Evolutionary conservation across 345 rosid genomes (phyloP), one percentile per base, ranked within the genome.

Genomic region (Populus ilicifolia): DNA sequence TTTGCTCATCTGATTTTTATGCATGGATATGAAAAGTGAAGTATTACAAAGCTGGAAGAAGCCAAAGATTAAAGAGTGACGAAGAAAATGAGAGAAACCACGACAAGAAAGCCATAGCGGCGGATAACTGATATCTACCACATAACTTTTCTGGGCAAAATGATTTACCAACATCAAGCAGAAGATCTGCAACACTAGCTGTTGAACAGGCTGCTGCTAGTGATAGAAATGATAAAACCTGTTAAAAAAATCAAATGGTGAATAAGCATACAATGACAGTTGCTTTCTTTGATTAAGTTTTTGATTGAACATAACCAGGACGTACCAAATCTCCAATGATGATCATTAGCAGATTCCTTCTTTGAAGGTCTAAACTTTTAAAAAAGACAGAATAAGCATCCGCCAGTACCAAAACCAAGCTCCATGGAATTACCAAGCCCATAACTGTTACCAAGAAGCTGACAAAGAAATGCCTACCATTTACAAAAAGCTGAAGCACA

Each of bases 371-470:
- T 70, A 88, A 75, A 44, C 67, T 23, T 67, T 84, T 85, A 23
- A 88, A 25, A 23, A 86, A 78, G 41, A 88, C 81, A 8, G 87
- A 87, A 82, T 90, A 92, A 2, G 86, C 87, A 79, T 92, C 94
- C 5, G 87, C 81, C 74, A 89, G 56, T 52, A 87, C 89, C 80
- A 90, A 72, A 20, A 83, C 79, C 54, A 81, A 62, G 63, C 91
- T 89, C 96, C 96, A 91, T 41, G 93, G 92, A 77, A 88, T 85
- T 64, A 87, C 86, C 69, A 91, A 83, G 46, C 93, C 91, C 96
- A 91, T 91, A 36, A 89, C 83, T 35, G 88, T 86, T 71, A 90
- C 91, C 88, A 89, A 79, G 86, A 75, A 92, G 80, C 96, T 92
- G 87, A 78, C 72, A 75, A 27, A 21, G 35, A 18, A 18, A 68